phyloP scores from a whole-genome alignment of 441 rosid species.

The Pelargonium australe region DNA sequence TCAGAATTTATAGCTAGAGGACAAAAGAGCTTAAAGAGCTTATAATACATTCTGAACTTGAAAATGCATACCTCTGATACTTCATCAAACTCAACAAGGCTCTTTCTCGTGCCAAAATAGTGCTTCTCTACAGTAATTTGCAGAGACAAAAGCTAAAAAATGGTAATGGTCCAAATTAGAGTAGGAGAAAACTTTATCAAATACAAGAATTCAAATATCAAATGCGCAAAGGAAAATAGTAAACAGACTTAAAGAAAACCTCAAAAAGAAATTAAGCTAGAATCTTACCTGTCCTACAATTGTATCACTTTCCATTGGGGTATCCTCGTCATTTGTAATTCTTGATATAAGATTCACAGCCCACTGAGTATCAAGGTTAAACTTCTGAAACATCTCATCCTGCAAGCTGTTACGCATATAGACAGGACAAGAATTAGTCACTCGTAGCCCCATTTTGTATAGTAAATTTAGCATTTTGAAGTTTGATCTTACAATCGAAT shows the following conservation, averaged over 20 bases:
- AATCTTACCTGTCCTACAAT: slow-evolving; percentile 70
- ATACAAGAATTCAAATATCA: neutral
- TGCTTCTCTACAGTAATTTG: slow-evolving; percentile 93
- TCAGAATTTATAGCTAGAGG: no score
- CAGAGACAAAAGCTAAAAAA: slow-evolving; percentile 67
- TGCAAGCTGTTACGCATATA: slow-evolving; percentile 60
- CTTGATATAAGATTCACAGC: slow-evolving; percentile 82
- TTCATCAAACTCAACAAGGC: slow-evolving; percentile 97
- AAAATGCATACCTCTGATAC: slow-evolving; percentile 67
- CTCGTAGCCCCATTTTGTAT: neutral
- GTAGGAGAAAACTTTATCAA: neutral
- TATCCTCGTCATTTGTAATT: slow-evolving; percentile 75
- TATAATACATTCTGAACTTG: neutral
- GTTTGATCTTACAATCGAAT: no score
- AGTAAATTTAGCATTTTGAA: neutral
- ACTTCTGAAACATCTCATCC: slow-evolving; percentile 98
- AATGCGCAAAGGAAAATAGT: neutral
- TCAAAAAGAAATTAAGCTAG: slow-evolving; percentile 10
- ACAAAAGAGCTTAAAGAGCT: neutral
- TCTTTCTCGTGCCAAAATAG: slow-evolving; percentile 84
- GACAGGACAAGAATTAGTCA: slow-evolving; percentile 13
- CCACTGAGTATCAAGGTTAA: slow-evolving; percentile 91
- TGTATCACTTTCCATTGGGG: slow-evolving; percentile 83
- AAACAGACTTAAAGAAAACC: neutral
- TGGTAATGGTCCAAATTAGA: slow-evolving; percentile 23